These are phyloP conservation scores for Torulaspora indica DNA, from an alignment of 805 yeast genomes.

Conservation along the genomic window DNA sequence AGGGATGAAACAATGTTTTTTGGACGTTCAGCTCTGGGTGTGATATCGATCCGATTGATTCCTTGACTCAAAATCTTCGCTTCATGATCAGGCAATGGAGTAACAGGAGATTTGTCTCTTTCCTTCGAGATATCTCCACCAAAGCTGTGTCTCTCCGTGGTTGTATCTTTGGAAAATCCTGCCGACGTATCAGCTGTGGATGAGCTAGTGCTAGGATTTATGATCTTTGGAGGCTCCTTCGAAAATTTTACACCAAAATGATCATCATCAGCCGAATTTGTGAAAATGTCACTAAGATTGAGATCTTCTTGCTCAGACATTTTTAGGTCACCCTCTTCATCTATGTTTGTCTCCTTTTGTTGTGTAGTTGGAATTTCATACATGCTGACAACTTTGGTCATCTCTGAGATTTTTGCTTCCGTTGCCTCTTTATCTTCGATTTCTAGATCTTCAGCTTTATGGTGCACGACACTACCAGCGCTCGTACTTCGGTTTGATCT, in stretches of 20 bases:
- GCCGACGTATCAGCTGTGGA: slow-evolving; percentile 7
- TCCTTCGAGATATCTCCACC: slow-evolving; percentile 8
- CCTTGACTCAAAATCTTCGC: slow-evolving; percentile 18
- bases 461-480: slow-evolving; percentile 26
- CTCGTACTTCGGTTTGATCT: slow-evolving; percentile 18
- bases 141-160: slow-evolving; percentile 3
- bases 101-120: slow-evolving; percentile 14
- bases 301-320: slow-evolving; percentile 14
- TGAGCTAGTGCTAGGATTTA: slow-evolving; percentile 15
- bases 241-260: slow-evolving; percentile 27
- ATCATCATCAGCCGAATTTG: slow-evolving; percentile 16
- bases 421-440: slow-evolving; percentile 1
- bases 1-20: not conserved
- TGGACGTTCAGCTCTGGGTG: slow-evolving; percentile 1
- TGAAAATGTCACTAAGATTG: slow-evolving; percentile 30
- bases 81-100: slow-evolving; percentile 15
- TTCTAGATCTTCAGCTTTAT: slow-evolving; percentile 9
- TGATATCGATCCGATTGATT: slow-evolving; percentile 17
- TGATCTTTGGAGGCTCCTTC: slow-evolving; percentile 26
- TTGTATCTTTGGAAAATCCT: not conserved
- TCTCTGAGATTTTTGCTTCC: slow-evolving; percentile 27
- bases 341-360: not conserved
- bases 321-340: slow-evolving; percentile 10
- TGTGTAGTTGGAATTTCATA: slow-evolving; percentile 19
- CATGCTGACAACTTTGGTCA: slow-evolving; percentile 34